Evolutionary conservation across 257 asterid species (phyloP), one percentile per base, ranked within the genome.

Genomic region (Eucommia ulmoides): DNA sequence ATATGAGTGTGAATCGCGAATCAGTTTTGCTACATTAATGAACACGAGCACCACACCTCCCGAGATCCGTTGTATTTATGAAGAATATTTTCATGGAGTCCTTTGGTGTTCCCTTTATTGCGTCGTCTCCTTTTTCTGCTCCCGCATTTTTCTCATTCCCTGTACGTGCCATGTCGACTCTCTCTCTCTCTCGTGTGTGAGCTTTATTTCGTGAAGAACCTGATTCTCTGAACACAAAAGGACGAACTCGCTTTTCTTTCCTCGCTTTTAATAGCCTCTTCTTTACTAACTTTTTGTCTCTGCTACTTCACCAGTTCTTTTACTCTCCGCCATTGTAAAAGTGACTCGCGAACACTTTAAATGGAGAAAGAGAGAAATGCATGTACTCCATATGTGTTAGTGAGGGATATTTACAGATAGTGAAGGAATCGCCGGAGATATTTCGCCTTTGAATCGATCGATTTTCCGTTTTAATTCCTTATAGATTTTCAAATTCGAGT

Each of bases 181-280:
- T n/a, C n/a, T n/a, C n/a, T n/a, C n/a, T n/a, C n/a, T n/a, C n/a
- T n/a, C n/a, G 44, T 10, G 15, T 35, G 44, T 10, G 44, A 10
- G 15, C 44, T 67, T 60, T 38, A 52, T 71, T 65, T 66, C 65
- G 68, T 71, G 68, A 65, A 60, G 92, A 81, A 78, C 71, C 79
- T 49, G 82, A 73, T 80, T 77, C 85, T 60, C 79, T 74, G 71
- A 64, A 57, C 77, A 65, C 61, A 65, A 69, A 67, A n/a, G 74
- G 79, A 65, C 70, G 48, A 10, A 35, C 45, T 60, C 68, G 54
- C 70, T 54, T 69, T 69, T 70, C 62, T 25, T 58, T 68, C 55
- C 45, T 24, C 45, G 23, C 47, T 46, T 58, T 58, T 33, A 48
- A 19, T 17, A 7, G 17, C 45, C 33, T 71, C 53, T 52, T 48